A percentile compares a stretch with the other conserved stretches of the same genome.
Evolutionary conservation across 2,329 filamentous ascomycete genomes (phyloP).

Genomic region (Cladosporium phlei): DNA sequence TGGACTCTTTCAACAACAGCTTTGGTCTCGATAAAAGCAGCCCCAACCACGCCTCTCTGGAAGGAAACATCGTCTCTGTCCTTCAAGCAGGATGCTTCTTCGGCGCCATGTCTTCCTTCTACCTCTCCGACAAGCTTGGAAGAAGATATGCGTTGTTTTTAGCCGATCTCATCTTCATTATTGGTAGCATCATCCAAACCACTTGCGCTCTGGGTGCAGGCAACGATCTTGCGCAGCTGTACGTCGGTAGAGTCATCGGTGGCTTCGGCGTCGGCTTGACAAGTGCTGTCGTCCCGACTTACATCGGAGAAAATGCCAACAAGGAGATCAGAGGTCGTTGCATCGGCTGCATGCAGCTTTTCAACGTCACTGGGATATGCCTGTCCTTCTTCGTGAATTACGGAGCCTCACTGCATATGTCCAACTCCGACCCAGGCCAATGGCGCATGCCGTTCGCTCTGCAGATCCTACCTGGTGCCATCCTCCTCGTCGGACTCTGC

Average conservation of each 20-base stretch:
- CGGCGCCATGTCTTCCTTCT: slow-evolving; percentile 40
- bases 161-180: slow-evolving; percentile 39
- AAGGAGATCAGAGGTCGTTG: slow-evolving; percentile 32
- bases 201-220: slow-evolving; percentile 32
- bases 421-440: slow-evolving; percentile 42
- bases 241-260: slow-evolving; percentile 41
- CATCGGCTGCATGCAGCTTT: slow-evolving; percentile 29
- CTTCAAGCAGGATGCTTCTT: slow-evolving; percentile 44
- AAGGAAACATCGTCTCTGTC: slow-evolving; percentile 43
- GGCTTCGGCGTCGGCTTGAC: slow-evolving; percentile 43
- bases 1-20: slow-evolving; percentile 40
- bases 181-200: slow-evolving; percentile 40
- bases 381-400: slow-evolving; percentile 52
- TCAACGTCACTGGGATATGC: slow-evolving; percentile 43
- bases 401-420: slow-evolving; percentile 44
- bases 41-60: slow-evolving; percentile 35
- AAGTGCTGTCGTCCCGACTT: slow-evolving; percentile 40
- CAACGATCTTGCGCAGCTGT: slow-evolving; percentile 35
- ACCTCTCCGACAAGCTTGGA: slow-evolving; percentile 39
- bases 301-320: slow-evolving; percentile 44
- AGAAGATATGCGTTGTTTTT: slow-evolving; percentile 39
- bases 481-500: slow-evolving; percentile 47
- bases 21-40: slow-evolving; percentile 35
- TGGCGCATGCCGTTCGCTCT: slow-evolving; percentile 51
- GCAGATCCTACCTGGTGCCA: slow-evolving; percentile 48